Base-by-base conservation (phyloP, 2,329 filamentous ascomycete species). In the Pseudocercospora crystallina region DNA sequence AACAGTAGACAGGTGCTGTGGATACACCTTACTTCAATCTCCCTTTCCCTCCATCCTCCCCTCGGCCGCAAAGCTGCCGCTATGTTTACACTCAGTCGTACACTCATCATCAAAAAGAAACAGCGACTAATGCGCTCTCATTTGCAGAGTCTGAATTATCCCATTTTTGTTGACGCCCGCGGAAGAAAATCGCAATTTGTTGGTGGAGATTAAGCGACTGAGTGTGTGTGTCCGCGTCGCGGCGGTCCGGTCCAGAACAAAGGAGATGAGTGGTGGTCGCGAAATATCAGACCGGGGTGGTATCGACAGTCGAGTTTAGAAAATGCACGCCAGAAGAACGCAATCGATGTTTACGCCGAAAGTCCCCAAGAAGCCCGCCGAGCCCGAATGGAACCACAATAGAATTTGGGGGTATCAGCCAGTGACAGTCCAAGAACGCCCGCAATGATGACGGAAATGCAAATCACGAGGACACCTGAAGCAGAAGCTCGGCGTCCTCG, bases 401-500 rank as follows among this genome's bases (percentile, higher is more conserved):
- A 35, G 56, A 54, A 54, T 53, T 52, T 48, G 53, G 49, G 58
- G 60, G 51, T 60, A 58, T 62, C 55, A 56, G 34, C 20, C 20
- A 26, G 20, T 26, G 57, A 53, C 59, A 58, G 59, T 57, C 54
- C 57, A 55, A 42, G 48, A 60, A 58, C 56, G 51, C 58, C 58
- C 44, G 51, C 47, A 48, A 52, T 48, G 51, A 53, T 38, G 49
- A 58, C 39, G 34, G 44, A 59, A 60, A 58, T 51, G 57, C 52
- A 58, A 51, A 36, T 26, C 20, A 26, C 20, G 20, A 26, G 20
- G 20, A 26, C 20, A 7, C 20, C 20, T 26, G 20, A 7, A 26
- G 20, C 20, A 26, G 20, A 26, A 26, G 20, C 20, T 26, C 20
- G 7, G 7, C 20, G 7, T 26, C 20, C 20, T 26, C 20, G 20